Percentiles rank a stretch among this genome's conserved stretches.
Evolutionary conservation across 2,329 filamentous ascomycete species (phyloP).

Genomic region (Colletotrichum sp.): DNA sequence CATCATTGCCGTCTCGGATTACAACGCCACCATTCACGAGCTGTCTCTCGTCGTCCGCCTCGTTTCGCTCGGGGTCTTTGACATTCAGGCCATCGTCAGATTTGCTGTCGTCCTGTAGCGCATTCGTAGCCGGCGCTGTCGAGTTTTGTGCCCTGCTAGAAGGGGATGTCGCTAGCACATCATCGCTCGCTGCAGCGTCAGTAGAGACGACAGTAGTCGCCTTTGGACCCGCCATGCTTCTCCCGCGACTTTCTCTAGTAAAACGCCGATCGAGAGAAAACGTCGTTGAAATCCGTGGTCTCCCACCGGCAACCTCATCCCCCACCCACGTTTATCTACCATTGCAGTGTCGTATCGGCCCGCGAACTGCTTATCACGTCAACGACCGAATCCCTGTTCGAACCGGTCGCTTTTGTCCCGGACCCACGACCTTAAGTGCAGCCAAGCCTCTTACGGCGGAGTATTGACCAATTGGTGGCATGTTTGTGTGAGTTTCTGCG

Average conservation of each 20-base stretch:
- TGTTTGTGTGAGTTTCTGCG: background rate
- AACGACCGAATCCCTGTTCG: background rate
- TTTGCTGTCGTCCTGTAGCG: background rate
- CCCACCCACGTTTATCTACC: background rate
- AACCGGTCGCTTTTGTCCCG: background rate
- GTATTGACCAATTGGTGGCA: background rate
- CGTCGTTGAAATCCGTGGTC: background rate
- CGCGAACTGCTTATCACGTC: background rate
- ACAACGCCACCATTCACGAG: background rate
- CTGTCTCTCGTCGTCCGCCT: background rate
- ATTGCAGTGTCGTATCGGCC: background rate
- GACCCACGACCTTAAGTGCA: background rate
- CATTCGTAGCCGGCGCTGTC: background rate
- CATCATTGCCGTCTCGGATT: slow-evolving; percentile 10
- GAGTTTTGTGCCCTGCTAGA: background rate
- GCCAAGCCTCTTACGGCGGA: background rate
- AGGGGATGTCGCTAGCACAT: fast-evolving
- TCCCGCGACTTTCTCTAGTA: background rate
- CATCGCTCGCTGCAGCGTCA: background rate
- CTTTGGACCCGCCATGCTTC: background rate
- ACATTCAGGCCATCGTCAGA: background rate
- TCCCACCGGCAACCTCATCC: background rate
- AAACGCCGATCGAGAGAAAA: background rate
- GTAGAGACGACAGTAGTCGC: background rate
- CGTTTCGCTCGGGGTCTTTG: background rate